A percentile compares a stretch with the other conserved stretches of the same genome.
These are phyloP conservation scores for Pisolithus marmoratus DNA, from an alignment of 768 basidiomycete species.

Conservation along the genomic window DNA sequence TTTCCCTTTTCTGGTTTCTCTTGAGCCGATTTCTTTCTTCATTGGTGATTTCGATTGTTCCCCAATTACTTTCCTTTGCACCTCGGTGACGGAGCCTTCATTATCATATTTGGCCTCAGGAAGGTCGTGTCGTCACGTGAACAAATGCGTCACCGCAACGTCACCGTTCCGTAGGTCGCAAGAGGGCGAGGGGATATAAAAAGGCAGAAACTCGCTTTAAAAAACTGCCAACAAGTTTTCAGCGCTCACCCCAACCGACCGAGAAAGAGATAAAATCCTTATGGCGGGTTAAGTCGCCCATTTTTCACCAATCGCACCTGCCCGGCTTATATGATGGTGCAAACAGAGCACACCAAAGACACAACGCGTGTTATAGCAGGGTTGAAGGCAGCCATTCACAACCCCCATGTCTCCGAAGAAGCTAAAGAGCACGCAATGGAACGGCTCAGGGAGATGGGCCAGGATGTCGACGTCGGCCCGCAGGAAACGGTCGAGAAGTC, in stretches of 20 bases:
- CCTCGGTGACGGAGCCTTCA: too few relatives aligned
- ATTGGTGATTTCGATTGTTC: not conserved
- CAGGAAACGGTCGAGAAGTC: not conserved
- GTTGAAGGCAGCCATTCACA: conserved; percentile 52
- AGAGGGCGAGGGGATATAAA: not conserved
- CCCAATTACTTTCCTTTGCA: too few relatives aligned
- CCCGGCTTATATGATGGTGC: not conserved
- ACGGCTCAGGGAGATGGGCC: conserved; percentile 38
- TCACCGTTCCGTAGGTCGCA: not conserved
- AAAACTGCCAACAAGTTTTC: too few relatives aligned
- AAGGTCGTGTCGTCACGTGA: not conserved
- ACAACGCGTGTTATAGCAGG: conserved; percentile 47
- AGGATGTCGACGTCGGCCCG: conserved; percentile 5
- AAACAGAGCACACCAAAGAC: conserved; percentile 33
- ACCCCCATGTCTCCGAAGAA: conserved; percentile 51
- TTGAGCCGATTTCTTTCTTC: too few relatives aligned
- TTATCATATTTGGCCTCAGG: not conserved
- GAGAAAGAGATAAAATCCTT: conserved; percentile 6
- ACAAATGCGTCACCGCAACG: conserved; percentile 7
- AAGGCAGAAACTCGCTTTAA: not conserved
- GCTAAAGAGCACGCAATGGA: conserved; percentile 46
- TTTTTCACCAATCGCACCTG: not conserved
- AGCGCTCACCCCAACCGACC: not conserved
- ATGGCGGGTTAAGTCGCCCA: conserved; percentile 5
- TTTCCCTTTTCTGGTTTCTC: too few relatives aligned